Evolutionary conservation across 208 protist genomes (phyloP).

Genomic region (Trichomonas tenax): DNA sequence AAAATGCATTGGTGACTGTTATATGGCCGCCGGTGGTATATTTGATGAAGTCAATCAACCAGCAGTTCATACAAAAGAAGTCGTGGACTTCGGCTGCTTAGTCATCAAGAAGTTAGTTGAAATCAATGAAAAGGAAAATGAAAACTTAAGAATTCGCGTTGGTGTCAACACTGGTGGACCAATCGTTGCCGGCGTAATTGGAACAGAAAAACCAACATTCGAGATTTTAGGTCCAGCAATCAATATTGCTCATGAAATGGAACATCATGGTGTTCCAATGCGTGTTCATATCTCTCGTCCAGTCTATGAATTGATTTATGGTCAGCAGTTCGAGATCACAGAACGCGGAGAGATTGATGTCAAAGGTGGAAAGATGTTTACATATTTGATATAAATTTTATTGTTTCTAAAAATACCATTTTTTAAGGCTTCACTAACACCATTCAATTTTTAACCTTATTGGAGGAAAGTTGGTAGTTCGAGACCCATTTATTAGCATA

Average conservation of each 20-base stretch:
- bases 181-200: background rate
- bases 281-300: background rate
- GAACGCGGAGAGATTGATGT: background rate
- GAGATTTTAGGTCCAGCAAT: background rate
- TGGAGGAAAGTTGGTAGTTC: too few relatives aligned
- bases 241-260: background rate
- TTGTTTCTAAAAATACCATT: too few relatives aligned
- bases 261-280: background rate
- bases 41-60: background rate
- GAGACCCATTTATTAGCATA: too few relatives aligned
- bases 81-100: background rate
- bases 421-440: too few relatives aligned
- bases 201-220: background rate
- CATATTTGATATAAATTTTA: background rate
- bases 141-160: background rate
- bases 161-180: background rate
- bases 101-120: background rate
- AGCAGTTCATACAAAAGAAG: background rate
- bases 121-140: background rate
- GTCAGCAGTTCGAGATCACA: background rate
- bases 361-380: background rate
- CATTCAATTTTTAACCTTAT: too few relatives aligned
- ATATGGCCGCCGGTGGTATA: background rate
- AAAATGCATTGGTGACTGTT: background rate
- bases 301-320: background rate